These are phyloP conservation scores for Fermentozyma sake DNA, from an alignment of 1,139 yeast genomes.

Conservation along the genomic window DNA sequence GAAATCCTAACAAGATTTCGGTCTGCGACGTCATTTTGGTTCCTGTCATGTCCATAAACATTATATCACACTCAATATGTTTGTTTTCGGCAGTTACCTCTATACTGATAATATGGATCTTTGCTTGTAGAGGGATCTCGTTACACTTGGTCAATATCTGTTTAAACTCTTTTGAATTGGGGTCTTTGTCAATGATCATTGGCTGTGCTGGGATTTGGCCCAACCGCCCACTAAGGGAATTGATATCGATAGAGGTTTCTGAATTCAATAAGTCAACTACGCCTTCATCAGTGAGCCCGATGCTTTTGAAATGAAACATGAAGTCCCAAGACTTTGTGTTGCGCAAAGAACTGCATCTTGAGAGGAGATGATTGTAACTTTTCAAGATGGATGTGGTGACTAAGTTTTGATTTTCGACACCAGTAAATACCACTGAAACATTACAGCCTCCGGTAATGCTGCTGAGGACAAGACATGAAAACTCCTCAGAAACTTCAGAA, in stretches of 20 bases:
- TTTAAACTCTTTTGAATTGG: slow-evolving; percentile 2
- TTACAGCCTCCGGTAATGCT: slow-evolving; percentile 15
- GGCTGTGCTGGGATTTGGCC: slow-evolving; percentile 15
- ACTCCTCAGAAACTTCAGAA: slow-evolving; percentile 16
- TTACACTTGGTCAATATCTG: slow-evolving; percentile 3
- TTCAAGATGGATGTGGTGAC: slow-evolving; percentile 8
- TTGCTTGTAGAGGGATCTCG: no score
- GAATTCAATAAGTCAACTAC: slow-evolving; percentile 14
- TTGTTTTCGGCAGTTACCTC: slow-evolving; percentile 4
- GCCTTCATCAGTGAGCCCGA: slow-evolving; percentile 4
- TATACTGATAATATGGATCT: slow-evolving; percentile 8
- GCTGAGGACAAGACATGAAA: slow-evolving; percentile 15
- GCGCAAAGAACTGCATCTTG: slow-evolving; percentile 4
- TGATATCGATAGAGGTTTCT: slow-evolving; percentile 5
- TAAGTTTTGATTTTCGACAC: slow-evolving; percentile 7
- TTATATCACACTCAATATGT: slow-evolving; percentile 9
- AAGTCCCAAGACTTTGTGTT: slow-evolving; percentile 9
- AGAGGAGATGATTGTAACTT: slow-evolving; percentile 10
- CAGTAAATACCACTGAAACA: slow-evolving; percentile 17
- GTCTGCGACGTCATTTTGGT: not conserved
- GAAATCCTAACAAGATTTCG: no score
- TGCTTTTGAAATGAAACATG: slow-evolving; percentile 11
- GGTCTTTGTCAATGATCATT: slow-evolving; percentile 15
- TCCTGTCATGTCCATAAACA: slow-evolving; percentile 13
- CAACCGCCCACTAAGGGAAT: slow-evolving; percentile 2